Base-by-base conservation (phyloP, 768 basidiomycete genomes). In the Austroboletus eburneus region DNA sequence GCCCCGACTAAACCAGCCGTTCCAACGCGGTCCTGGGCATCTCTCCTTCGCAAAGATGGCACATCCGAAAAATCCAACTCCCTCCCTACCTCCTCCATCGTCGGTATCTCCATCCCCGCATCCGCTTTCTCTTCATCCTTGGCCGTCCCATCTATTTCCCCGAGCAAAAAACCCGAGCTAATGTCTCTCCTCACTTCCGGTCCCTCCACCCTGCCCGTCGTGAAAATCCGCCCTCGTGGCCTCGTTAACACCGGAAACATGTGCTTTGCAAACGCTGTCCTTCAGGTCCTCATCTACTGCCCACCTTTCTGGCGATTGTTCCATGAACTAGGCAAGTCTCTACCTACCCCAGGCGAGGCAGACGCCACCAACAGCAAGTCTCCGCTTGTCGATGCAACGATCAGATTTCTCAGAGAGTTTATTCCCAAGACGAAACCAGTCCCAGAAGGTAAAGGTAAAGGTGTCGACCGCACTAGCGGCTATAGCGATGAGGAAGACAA, bases 251-350 rank as follows among this genome's bases (percentile, higher is more conserved):
- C 81, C 3, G 94, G 95, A 1, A 99, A 99, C 67, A 85, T 97
- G 83, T 99, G 95, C 64, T 99, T 97, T 61, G 93, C 93, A 23
- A 99, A 97, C 58, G 83, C 92, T 0, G 88, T 97, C 20, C 71
- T 99, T 24, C 95, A 98, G 69, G 80, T 87, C 2, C 74, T 99
- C 23, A 78, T 94, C 1, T 95, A 92, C 65, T 91, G 87, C 56
- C 76, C 79, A n/a, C 90, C 87, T 1, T 97, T 98, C 65, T 82
- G 83, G 58, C 74, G 74, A 38, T 66, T 97, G 29, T 87, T 99
- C 59, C 70, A 68, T 18, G 83, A 87, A 51, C 70, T 97, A 3
- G 85, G 79, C 23, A 75, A 73, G 57, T 63, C 80, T 25, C 60
- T 84, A 35, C 58, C 51, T 57, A 42, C 58, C 45, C 56, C 67